Percentiles rank a stretch among this genome's conserved stretches.
Evolutionary conservation across 225 moss, liverwort and hornwort species (phyloP).

Genomic region (Marchantia paleacea): DNA sequence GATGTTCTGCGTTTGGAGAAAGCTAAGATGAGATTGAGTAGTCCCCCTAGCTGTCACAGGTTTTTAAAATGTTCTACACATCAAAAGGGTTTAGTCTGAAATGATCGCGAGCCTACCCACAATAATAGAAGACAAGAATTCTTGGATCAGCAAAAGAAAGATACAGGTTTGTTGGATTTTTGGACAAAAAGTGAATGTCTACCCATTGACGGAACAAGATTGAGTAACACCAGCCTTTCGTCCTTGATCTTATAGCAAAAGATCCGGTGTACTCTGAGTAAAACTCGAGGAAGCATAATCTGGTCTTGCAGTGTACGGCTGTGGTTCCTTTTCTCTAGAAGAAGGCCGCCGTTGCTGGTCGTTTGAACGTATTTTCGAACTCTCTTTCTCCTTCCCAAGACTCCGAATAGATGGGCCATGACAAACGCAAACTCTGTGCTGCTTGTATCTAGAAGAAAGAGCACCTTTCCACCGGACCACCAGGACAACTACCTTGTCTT

Average conservation of each 20-base stretch:
- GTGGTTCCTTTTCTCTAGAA: slow-evolving; percentile 19
- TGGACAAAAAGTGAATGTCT: slow-evolving; percentile 5
- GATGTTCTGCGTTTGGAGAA: background rate
- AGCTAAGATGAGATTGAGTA: background rate
- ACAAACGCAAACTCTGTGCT: slow-evolving; percentile 40
- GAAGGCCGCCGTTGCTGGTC: slow-evolving; percentile 29
- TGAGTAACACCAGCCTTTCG: slow-evolving; percentile 12
- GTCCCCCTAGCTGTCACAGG: background rate
- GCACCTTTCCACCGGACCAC: slow-evolving; percentile 35
- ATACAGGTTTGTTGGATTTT: slow-evolving; percentile 5
- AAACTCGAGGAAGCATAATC: slow-evolving; percentile 29
- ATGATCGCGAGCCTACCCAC: slow-evolving; percentile 1
- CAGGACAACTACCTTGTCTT: slow-evolving; percentile 32
- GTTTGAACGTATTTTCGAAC: slow-evolving; percentile 9
- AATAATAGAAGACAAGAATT: slow-evolving; percentile 9
- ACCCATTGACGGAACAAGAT: slow-evolving; percentile 3
- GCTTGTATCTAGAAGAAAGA: slow-evolving; percentile 31
- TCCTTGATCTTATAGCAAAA: slow-evolving; percentile 26
- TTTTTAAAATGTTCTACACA: background rate
- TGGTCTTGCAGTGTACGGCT: slow-evolving; percentile 12
- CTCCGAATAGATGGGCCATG: slow-evolving; percentile 23
- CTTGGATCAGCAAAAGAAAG: background rate
- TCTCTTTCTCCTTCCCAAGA: slow-evolving; percentile 24
- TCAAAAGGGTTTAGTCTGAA: slow-evolving; percentile 3
- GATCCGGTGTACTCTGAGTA: slow-evolving; percentile 28